Evolutionary conservation across 345 rosid species (phyloP).

Genomic region (Rhodamnia argentea): DNA sequence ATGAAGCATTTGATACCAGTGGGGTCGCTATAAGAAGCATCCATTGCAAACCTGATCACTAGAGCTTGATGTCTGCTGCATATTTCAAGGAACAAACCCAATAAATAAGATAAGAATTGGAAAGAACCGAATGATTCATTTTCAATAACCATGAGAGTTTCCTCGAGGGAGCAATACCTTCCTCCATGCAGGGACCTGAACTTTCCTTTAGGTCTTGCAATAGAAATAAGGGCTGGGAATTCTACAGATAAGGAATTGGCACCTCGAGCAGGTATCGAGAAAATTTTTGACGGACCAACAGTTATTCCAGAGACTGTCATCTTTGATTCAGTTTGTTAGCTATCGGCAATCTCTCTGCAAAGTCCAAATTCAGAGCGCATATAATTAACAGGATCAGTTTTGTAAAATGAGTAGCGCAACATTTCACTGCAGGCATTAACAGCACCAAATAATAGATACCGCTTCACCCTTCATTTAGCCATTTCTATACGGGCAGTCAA

Average conservation of each 20-base stretch:
- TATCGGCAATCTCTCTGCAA: not conserved
- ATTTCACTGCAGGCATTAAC: not conserved
- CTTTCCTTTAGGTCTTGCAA: constrained; percentile 12
- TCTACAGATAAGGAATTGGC: constrained; percentile 11
- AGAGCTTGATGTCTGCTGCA: constrained; percentile 12
- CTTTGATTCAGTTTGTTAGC: not conserved
- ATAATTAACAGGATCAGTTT: not conserved
- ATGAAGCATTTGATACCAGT: constrained; percentile 1
- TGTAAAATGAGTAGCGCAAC: not conserved
- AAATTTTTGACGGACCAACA: constrained; percentile 43
- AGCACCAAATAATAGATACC: not conserved
- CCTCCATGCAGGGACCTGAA: constrained; percentile 5
- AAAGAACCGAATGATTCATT: not conserved
- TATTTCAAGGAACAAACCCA: constrained; percentile 10
- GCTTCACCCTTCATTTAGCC: not conserved
- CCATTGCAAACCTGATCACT: constrained; percentile 49
- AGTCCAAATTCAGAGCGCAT: not conserved
- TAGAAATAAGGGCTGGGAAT: constrained; percentile 16
- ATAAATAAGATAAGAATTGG: not conserved
- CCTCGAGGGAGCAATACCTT: constrained; percentile 27
- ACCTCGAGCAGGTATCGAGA: constrained; percentile 20
- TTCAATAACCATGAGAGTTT: not conserved
- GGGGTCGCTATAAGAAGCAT: constrained; percentile 68
- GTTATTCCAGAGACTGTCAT: constrained; percentile 61
- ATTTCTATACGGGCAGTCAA: not conserved